Conservation (phyloP, 2,329 filamentous ascomycete genomes). For the Exophiala viscosa region DNA sequence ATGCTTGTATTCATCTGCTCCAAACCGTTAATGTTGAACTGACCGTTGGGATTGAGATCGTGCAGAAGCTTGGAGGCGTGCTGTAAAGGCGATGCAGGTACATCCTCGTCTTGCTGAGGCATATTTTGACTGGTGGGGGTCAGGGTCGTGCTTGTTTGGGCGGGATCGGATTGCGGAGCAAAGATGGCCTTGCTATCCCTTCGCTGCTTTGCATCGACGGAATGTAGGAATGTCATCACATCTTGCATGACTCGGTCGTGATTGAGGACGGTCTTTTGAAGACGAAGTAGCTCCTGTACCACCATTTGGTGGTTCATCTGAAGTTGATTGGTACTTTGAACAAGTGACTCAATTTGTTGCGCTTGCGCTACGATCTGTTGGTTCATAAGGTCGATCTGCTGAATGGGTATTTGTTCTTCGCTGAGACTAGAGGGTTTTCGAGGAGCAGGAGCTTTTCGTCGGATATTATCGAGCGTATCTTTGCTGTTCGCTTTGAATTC, state of each 20-base stretch:
- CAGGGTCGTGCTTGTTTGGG: constrained; percentile 38
- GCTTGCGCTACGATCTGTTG: constrained; percentile 85
- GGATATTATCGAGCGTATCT: constrained; percentile 92
- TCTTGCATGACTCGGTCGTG: constrained; percentile 69
- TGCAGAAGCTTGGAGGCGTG: constrained; percentile 64
- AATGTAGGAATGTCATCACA: constrained; percentile 65
- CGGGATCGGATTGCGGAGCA: constrained; percentile 41
- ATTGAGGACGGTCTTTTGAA: constrained; percentile 68
- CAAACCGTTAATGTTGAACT: constrained; percentile 61
- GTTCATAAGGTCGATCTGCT: constrained; percentile 85
- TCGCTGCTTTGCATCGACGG: constrained; percentile 61
- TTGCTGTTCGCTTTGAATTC: constrained; percentile 96
- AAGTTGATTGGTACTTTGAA: constrained; percentile 79
- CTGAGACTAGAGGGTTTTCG: constrained; percentile 66
- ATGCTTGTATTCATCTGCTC: constrained; percentile 56
- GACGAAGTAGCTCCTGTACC: constrained; percentile 60
- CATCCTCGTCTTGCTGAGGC: constrained; percentile 53
- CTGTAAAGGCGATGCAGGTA: constrained; percentile 63
- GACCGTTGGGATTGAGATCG: constrained; percentile 62
- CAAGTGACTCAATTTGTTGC: constrained; percentile 83
- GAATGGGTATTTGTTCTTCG: constrained; percentile 73
- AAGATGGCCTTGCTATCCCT: constrained; percentile 54
- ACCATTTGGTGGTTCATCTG: constrained; percentile 62
- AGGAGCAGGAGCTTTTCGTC: constrained; percentile 88
- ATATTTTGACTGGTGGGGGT: constrained; percentile 44